Percentiles rank a stretch among this genome's conserved stretches.
Conservation (phyloP, 192 early-diverging fungal genomes). For the Backusella sp. region DNA sequence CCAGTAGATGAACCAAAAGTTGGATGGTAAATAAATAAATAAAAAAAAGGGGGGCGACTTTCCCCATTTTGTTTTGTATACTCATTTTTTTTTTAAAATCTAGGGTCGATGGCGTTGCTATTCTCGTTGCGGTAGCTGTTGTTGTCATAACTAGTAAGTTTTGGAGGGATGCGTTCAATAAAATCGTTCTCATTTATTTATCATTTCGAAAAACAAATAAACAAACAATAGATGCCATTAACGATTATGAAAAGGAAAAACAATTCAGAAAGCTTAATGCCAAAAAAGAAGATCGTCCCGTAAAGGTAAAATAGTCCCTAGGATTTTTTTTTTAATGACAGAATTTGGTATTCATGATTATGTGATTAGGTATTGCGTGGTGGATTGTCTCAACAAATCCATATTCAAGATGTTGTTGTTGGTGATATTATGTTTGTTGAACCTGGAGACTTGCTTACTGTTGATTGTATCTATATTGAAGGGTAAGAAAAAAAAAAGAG, state of each 20-base stretch:
- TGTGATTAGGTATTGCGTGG: constrained; percentile 62
- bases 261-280: constrained; percentile 87
- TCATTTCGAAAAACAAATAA: background rate
- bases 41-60: background rate
- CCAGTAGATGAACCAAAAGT: constrained; percentile 69
- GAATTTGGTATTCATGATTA: too few relatives aligned
- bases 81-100: background rate
- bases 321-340: too few relatives aligned
- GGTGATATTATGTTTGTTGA: constrained; percentile 90
- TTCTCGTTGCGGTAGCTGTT: constrained; percentile 82
- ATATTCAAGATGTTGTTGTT: constrained; percentile 79
- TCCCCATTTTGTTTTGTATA: background rate
- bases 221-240: constrained; percentile 60
- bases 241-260: constrained; percentile 88
- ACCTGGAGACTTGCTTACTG: constrained; percentile 90
- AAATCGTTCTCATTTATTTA: background rate
- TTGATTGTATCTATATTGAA: constrained; percentile 82
- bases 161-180: background rate
- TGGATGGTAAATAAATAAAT: constrained; percentile 57
- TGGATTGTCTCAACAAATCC: constrained; percentile 71
- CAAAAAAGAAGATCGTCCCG: constrained; percentile 80
- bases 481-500: constrained; percentile 19
- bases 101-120: constrained; percentile 70
- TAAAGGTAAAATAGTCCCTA: constrained; percentile 49
- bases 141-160: constrained; percentile 77